These are phyloP conservation scores for Cymbopogon citratus DNA, from an alignment of 176 grass and related monocot species.

Conservation along the genomic window DNA sequence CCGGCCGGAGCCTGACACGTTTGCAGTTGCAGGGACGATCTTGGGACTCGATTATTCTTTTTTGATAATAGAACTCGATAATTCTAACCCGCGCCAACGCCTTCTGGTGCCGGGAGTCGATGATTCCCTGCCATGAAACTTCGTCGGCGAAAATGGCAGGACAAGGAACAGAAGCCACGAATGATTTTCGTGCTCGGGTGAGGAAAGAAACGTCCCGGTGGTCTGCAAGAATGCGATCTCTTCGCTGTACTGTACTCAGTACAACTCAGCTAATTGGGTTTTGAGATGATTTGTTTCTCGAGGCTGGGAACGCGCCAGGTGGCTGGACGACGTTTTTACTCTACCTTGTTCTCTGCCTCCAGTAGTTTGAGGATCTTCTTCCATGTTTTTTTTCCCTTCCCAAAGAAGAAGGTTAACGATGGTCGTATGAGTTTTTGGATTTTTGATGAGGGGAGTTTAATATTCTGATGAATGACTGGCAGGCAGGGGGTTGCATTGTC, in stretches of 20 bases:
- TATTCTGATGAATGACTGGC: neutral
- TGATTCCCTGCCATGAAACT: slow-evolving; percentile 6
- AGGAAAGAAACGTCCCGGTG: slow-evolving; percentile 23
- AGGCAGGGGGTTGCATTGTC: neutral
- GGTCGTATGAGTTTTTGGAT: neutral
- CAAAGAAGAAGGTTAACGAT: neutral
- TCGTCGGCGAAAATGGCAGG: slow-evolving; percentile 12
- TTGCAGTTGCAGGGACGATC: neutral
- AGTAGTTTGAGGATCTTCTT: slow-evolving; percentile 6
- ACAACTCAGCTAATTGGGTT: neutral
- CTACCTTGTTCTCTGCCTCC: neutral
- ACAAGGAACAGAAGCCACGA: neutral
- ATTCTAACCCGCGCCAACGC: neutral
- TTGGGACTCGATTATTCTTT: slow-evolving; percentile 2
- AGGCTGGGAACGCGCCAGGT: neutral
- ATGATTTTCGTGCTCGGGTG: slow-evolving; percentile 7
- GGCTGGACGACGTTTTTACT: neutral
- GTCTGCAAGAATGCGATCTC: neutral
- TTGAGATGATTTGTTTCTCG: neutral
- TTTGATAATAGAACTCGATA: no score
- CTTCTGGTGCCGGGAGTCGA: neutral
- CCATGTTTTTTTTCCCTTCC: neutral
- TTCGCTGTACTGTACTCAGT: neutral
- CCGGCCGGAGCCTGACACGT: neutral
- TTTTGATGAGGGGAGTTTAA: neutral